A percentile compares a stretch with the other conserved stretches of the same genome.
Evolutionary conservation across 768 basidiomycete genomes (phyloP).

Genomic region (Lactarius sp.): DNA sequence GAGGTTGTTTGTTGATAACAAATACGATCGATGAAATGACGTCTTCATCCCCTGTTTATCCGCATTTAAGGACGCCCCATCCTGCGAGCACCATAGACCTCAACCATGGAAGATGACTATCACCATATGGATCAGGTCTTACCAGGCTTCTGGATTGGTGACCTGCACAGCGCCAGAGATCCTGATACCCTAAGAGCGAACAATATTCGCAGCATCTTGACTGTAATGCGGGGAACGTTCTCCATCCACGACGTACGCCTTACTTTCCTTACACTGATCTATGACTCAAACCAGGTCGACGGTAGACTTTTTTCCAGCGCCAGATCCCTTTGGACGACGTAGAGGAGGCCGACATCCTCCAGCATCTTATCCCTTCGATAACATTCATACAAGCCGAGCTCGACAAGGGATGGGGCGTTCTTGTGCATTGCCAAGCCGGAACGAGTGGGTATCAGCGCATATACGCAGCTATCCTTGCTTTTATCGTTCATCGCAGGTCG

Average conservation of each 20-base stretch:
- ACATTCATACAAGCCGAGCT: slow-evolving; percentile 79
- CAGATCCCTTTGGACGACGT: slow-evolving; percentile 78
- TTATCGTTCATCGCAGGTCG: slow-evolving; percentile 46
- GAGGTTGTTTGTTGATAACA: slow-evolving; percentile 12
- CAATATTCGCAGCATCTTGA: slow-evolving; percentile 71
- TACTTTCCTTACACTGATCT: background rate
- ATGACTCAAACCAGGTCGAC: background rate
- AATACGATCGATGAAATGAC: slow-evolving; percentile 14
- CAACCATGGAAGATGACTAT: slow-evolving; percentile 18
- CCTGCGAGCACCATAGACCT: background rate
- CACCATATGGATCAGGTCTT: slow-evolving; percentile 70
- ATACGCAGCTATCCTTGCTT: background rate
- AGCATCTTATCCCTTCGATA: slow-evolving; percentile 73
- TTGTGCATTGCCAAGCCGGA: slow-evolving; percentile 90
- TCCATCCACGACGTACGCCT: slow-evolving; percentile 56
- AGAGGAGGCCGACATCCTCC: slow-evolving; percentile 70
- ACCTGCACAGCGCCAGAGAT: slow-evolving; percentile 66
- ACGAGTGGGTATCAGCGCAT: slow-evolving; percentile 55
- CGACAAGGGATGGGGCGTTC: slow-evolving; percentile 66
- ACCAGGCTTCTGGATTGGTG: slow-evolving; percentile 80
- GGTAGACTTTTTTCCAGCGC: slow-evolving; percentile 71
- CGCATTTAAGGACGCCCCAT: background rate
- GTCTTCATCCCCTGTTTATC: background rate
- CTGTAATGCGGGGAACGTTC: slow-evolving; percentile 65
- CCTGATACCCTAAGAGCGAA: slow-evolving; percentile 54